Evolutionary conservation across 257 asterid species (phyloP).

Genomic region (Solanum ossicruentum): DNA sequence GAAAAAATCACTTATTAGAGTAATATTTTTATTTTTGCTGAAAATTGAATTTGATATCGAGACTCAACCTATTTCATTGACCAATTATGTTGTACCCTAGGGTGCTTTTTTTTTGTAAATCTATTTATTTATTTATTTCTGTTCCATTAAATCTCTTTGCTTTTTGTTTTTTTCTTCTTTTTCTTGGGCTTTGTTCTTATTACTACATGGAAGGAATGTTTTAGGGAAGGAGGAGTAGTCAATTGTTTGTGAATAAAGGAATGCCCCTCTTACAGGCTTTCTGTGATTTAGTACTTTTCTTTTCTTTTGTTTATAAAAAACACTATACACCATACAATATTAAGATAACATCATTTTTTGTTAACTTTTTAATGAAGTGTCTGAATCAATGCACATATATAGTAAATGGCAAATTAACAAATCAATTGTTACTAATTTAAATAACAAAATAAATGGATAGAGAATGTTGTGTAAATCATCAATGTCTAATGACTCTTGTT

Average conservation of each 20-base stretch:
- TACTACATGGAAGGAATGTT: constrained; percentile 6
- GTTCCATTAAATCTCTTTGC: not conserved
- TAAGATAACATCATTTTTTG: not conserved
- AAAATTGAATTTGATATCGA: not conserved
- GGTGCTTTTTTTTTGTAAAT: not conserved
- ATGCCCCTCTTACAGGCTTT: not conserved
- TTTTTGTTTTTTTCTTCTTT: not conserved
- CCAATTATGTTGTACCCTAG: not conserved
- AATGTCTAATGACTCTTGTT: not conserved
- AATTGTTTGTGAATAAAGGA: constrained; percentile 17
- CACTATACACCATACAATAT: not conserved
- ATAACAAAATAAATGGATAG: not conserved
- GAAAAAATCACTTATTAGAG: not conserved
- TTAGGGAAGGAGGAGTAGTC: not conserved
- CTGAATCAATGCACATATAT: not conserved
- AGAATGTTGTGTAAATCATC: not conserved
- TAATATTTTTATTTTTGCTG: not conserved
- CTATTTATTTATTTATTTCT: not conserved
- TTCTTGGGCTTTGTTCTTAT: constrained; percentile 7
- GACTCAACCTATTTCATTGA: not conserved
- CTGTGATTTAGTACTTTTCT: constrained; percentile 5
- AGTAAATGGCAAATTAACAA: not conserved
- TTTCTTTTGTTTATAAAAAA: not conserved
- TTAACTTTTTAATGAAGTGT: not conserved
- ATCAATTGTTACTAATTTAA: not conserved